Conservation (phyloP, 2,329 filamentous ascomycete species). For the Cryphonectria nitschkei region DNA sequence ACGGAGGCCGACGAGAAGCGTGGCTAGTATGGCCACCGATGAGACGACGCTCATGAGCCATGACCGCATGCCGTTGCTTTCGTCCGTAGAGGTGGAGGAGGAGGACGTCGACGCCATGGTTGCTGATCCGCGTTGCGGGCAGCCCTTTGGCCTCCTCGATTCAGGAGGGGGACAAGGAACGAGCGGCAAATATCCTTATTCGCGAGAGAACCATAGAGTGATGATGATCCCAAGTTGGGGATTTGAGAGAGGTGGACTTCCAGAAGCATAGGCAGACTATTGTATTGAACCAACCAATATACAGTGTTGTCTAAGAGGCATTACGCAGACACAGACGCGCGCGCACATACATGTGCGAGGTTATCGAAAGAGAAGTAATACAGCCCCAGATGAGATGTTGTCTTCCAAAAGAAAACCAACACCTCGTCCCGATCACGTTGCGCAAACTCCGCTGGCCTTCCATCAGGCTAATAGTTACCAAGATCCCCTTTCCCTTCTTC, state of each 20-base stretch:
- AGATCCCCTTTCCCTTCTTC: not conserved
- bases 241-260: not conserved
- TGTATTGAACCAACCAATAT: not conserved
- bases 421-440: not conserved
- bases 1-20: conserved; percentile 44
- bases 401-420: not conserved
- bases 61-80: conserved; percentile 43
- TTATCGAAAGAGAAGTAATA: not conserved
- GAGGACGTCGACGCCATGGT: not conserved
- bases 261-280: not conserved
- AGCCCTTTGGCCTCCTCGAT: not conserved
- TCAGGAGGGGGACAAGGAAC: not conserved
- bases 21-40: conserved; percentile 46
- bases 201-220: not conserved
- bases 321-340: too few species aligned
- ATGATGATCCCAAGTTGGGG: not conserved
- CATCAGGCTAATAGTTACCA: not conserved
- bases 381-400: not conserved
- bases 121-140: not conserved
- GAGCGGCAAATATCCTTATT: not conserved
- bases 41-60: conserved; percentile 47
- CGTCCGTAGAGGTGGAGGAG: conserved; percentile 25
- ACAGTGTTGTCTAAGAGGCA: not conserved
- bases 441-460: not conserved
- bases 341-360: not conserved